These are phyloP conservation scores for Galerina marginata DNA, from an alignment of 768 basidiomycete genomes.

Conservation along the genomic window DNA sequence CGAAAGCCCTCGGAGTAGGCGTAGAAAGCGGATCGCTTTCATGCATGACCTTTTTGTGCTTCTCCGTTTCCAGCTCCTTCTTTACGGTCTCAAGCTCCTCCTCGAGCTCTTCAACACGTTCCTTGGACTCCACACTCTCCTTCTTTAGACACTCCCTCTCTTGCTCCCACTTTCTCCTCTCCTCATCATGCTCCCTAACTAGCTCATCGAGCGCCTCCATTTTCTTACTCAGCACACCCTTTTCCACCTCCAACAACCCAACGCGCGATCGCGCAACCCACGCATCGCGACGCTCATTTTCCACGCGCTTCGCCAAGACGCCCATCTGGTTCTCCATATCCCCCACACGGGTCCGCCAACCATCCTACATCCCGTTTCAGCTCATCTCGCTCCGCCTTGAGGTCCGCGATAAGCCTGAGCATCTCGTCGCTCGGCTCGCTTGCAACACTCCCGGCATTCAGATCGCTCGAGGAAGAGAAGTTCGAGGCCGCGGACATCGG, in stretches of 20 bases:
- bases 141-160: constrained; percentile 34
- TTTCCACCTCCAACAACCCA: constrained; percentile 71
- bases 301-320: constrained; percentile 70
- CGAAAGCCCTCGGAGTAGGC: constrained; percentile 47
- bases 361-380: constrained; percentile 87
- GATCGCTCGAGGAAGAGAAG: constrained; percentile 37
- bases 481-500: constrained; percentile 57
- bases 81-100: constrained; percentile 48
- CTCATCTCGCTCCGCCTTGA: constrained; percentile 89
- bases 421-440: constrained; percentile 78
- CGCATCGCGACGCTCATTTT: constrained; percentile 80
- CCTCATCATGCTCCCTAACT: constrained; percentile 31
- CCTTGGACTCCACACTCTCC: constrained; percentile 43
- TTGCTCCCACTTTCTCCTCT: constrained; percentile 29
- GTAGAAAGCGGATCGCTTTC: constrained; percentile 46
- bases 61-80: constrained; percentile 36
- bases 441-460: constrained; percentile 10
- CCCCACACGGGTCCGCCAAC: constrained; percentile 79
- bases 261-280: constrained; percentile 83
- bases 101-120: constrained; percentile 49
- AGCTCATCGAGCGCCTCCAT: constrained; percentile 43
- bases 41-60: constrained; percentile 27
- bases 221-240: constrained; percentile 56
- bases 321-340: constrained; percentile 76
- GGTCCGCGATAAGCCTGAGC: constrained; percentile 72